Evolutionary conservation across 2,329 filamentous ascomycete genomes (phyloP), one percentile per base, ranked within the genome.

Genomic region (Penicillium sp.): DNA sequence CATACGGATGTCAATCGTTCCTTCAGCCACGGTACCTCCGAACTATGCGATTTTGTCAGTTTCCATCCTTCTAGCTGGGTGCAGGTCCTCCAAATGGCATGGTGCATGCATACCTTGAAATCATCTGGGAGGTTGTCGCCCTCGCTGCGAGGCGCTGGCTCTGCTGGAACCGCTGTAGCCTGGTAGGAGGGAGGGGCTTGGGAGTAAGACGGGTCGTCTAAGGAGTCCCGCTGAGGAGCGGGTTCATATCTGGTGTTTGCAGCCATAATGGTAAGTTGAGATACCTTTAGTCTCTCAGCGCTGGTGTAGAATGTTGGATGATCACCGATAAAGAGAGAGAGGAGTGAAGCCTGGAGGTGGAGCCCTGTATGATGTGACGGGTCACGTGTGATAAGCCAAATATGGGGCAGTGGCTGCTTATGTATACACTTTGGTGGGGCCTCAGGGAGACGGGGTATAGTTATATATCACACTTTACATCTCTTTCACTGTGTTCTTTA

Each of bases 101-200:
- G 6, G 25, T 13, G 15, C 61, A 44, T 15, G n/a, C 62, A 49
- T 72, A 90, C 89, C 84, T 97, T 97, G 86, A 97, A 97, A 77
- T 97, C 93, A 79, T 97, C 93, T 1, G 93, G 93, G 44, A 97
- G 74, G 71, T 97, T 96, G 78, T 97, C 93, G 72, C 93, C 86
- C 76, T 93, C 93, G 73, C 82, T 84, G 68, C 93, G 86, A 51
- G 91, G 86, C 44, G 67, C 63, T 56, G 68, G 84, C 41, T 84
- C 80, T 38, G 86, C 64, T 57, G 68, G 84, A 39, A 83, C 79
- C 38, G 86, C 82, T 61, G 83, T 81, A 59, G 78, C 79, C 73
- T 85, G 83, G 80, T 97, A 97, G 60, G 90, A 90, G 21, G 93
- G 93, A 65, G 93, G 93, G 71, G 92, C 83, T 70, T 91, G 87